Percentiles rank a stretch among this genome's conserved stretches.
phyloP scores from a whole-genome alignment of 768 basidiomycete genomes.

The Tulasnella sp. region DNA sequence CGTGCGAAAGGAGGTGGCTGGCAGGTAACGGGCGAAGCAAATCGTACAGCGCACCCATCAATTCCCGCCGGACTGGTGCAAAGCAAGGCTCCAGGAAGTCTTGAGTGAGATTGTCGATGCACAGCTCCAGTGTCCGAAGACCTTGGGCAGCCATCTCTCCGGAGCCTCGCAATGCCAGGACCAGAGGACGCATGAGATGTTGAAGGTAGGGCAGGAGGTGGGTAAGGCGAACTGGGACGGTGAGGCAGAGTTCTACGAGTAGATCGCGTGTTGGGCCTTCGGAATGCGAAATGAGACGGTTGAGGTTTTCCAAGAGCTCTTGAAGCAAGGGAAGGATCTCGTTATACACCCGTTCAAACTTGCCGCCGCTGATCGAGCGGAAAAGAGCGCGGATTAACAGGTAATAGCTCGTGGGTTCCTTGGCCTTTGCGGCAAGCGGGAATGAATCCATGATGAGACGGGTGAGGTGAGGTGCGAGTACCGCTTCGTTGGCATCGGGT shows the following conservation, averaged over 20 bases:
- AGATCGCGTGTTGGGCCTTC: conserved; percentile 65
- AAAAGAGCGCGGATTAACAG: conserved; percentile 85
- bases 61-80: conserved; percentile 77
- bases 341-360: conserved; percentile 89
- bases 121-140: conserved; percentile 90
- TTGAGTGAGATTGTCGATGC: conserved; percentile 95
- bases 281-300: conserved; percentile 75
- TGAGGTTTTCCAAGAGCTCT: conserved; percentile 92
- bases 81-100: conserved; percentile 97
- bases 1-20: conserved; percentile 81
- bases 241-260: conserved; percentile 93
- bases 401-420: conserved; percentile 86
- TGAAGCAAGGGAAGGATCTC: conserved; percentile 92
- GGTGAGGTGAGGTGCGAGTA: conserved; percentile 84
- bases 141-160: conserved; percentile 91
- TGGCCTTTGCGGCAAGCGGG: conserved; percentile 80
- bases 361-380: conserved; percentile 81
- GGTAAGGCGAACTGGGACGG: conserved; percentile 88
- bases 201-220: conserved; percentile 90
- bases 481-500: conserved; percentile 70
- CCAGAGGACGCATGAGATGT: conserved; percentile 93
- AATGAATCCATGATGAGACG: conserved; percentile 95
- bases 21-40: conserved; percentile 83
- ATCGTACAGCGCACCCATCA: conserved; percentile 89
- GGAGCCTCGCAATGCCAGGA: conserved; percentile 74